Percentiles rank a stretch among this genome's conserved stretches.
These are phyloP conservation scores for Gossypium gossypioides DNA, from an alignment of 441 rosid species.

Conservation along the genomic window DNA sequence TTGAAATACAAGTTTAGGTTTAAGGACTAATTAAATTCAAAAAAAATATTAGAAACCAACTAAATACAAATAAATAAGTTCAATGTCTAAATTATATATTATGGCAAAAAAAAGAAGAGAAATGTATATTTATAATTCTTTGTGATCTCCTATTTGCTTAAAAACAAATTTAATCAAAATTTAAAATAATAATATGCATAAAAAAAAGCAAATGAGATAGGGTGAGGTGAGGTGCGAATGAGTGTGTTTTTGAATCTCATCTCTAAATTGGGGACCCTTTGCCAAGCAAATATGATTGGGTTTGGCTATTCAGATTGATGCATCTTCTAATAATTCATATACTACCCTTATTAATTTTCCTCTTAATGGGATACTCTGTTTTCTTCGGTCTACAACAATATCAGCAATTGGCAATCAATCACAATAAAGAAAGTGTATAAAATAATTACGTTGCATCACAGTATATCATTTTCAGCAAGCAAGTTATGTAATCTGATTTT, in stretches of 20 bases:
- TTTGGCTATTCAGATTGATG: not conserved
- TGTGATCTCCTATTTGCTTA: no score
- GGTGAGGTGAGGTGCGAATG: not conserved
- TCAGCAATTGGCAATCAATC: not conserved
- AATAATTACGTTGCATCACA: not conserved
- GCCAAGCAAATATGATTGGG: not conserved
- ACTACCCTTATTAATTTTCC: no score
- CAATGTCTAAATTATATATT: no score
- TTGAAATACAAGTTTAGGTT: no score
- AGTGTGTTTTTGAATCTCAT: conserved; percentile 3
- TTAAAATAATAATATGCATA: not conserved
- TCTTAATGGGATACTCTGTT: no score
- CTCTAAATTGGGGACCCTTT: conserved; percentile 6
- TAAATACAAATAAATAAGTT: no score
- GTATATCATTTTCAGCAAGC: not conserved
- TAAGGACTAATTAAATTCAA: no score
- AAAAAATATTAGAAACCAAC: no score
- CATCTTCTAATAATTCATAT: not conserved
- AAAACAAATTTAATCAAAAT: not conserved
- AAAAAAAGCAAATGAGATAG: not conserved
- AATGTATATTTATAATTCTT: no score
- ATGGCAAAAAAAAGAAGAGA: no score
- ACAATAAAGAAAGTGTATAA: no score
- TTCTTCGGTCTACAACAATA: not conserved
- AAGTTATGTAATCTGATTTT: not conserved